Base-by-base conservation (phyloP, 2,329 filamentous ascomycete genomes). In the Clonostachys byssicola region DNA sequence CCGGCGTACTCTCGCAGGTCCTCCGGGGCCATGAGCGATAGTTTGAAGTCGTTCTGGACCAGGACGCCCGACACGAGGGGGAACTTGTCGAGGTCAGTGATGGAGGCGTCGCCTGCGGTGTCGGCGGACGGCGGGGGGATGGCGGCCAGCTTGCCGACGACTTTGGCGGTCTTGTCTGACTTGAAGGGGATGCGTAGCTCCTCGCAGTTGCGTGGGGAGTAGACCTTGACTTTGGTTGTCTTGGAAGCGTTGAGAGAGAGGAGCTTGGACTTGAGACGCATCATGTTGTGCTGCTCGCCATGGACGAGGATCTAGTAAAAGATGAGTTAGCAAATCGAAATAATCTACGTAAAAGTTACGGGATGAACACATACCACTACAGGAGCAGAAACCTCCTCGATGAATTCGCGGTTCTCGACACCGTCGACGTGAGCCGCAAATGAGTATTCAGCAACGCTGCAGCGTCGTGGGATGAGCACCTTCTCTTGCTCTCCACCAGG, bases 351-450 rank as follows among this genome's bases (percentile, higher is more conserved):
- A 18, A 39, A 39, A 30, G 23, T 10, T 8, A 30, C 8, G 23
- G 23, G 23, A 30, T 30, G 23, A 30, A 30, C 23, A 85, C 88
- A 73, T 78, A 95, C 89, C 58, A 99, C 92, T 20, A 96, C 92
- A 14, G 92, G 91, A 3, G 94, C 91, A 33, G 79, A 83, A 40
- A 97, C 88, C 65, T 96, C 90, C 60, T 97, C 92, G 50, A 99
- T 96, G 60, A 99, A 99, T 55, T 95, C 92, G 50, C 90, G 82
- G 60, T 99, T 99, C 66, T 99, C 92, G 8, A 88, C 87, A 34
- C 94, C 95, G 56, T 97, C 94, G 5, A 99, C 94, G 60, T 99
- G 94, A 0, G 94, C 94, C 3, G 94, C 94, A 63, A 99, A 99
- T 16, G 89, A 95, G 64, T 88, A 92, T 63, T 99, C 94, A 47